Conservation (phyloP, 768 basidiomycete genomes). For the Chalciporus piperatus region DNA sequence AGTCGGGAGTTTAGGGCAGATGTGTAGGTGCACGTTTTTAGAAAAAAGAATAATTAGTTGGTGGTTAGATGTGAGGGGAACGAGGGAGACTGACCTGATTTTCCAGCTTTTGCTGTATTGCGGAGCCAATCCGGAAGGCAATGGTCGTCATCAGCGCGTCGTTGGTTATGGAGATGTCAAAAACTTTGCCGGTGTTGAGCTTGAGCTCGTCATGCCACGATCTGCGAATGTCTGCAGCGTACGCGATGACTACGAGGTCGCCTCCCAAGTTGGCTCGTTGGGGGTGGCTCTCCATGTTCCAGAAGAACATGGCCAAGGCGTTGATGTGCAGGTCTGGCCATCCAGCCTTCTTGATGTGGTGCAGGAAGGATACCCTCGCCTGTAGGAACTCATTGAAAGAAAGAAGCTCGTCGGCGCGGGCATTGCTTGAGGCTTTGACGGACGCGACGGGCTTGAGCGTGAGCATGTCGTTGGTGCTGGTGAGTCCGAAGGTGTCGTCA, state of each 20-base stretch:
- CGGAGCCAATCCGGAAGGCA: too few relatives aligned
- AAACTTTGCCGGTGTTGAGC: neutral
- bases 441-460: slow-evolving; percentile 11
- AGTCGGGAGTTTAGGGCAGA: too few relatives aligned
- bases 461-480: slow-evolving; percentile 3
- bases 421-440: slow-evolving; percentile 15
- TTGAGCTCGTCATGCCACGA: slow-evolving; percentile 9
- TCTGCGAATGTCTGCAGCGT: neutral
- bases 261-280: neutral
- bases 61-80: too few relatives aligned
- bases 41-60: too few relatives aligned
- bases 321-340: slow-evolving; percentile 2
- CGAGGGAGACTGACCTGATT: too few relatives aligned
- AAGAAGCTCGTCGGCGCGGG: slow-evolving; percentile 12
- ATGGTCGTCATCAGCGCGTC: neutral
- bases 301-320: slow-evolving; percentile 2
- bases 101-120: too few relatives aligned
- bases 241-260: neutral
- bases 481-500: slow-evolving; percentile 12
- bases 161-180: slow-evolving; percentile 4
- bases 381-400: slow-evolving; percentile 17
- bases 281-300: slow-evolving; percentile 4
- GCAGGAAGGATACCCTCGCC: slow-evolving; percentile 10
- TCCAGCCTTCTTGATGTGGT: neutral
- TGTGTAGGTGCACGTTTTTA: too few relatives aligned